Evolutionary conservation across 768 basidiomycete genomes (phyloP), one percentile per base, ranked within the genome.

Genomic region (Thelephora ganbajun): DNA sequence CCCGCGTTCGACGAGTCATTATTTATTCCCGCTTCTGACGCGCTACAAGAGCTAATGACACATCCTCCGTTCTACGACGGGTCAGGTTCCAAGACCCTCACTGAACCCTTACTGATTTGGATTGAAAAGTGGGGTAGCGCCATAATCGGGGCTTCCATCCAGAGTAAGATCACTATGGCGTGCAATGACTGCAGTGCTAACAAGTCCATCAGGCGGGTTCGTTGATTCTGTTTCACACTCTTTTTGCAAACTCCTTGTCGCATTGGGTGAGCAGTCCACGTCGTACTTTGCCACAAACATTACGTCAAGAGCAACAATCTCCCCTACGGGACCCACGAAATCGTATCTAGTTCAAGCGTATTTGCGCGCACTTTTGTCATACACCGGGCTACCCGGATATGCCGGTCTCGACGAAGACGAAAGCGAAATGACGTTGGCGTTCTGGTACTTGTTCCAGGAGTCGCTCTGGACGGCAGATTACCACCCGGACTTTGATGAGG

Each of bases 401-500:
- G 88, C 81, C 57, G 86, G 84, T 1, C 72, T 76, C 0, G 90
- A 93, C 43, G 92, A 93, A 59, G 84, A 88, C 44, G 81, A 86
- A 57, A 91, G 86, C 55, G 89, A 93, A 62, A 73, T 83, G 69
- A 84, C 84, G 2, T 72, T 94, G 2, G 77, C 77, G 1, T 93
- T 93, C 56, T 94, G 93, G 84, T 93, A 89, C 53, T 66, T 88
- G 35, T 74, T 94, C 48, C 91, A 94, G 61, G 92, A 97, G 59
- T 77, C 87, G 1, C 61, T 90, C 20, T 90, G 86, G 86, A 71
- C 66, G 33, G 71, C 71, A 11, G 79, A 83, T 46, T 79, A 69
- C 48, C 74, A 74, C 44, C 51, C 26, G 46, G 60, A 50, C 48
- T 56, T 48, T 22, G 69, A 68, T 9, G 59, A 57, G 33, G 54